Base-by-base conservation (phyloP, 352 stramenopile species). In the Globisporangium cederbergense region DNA sequence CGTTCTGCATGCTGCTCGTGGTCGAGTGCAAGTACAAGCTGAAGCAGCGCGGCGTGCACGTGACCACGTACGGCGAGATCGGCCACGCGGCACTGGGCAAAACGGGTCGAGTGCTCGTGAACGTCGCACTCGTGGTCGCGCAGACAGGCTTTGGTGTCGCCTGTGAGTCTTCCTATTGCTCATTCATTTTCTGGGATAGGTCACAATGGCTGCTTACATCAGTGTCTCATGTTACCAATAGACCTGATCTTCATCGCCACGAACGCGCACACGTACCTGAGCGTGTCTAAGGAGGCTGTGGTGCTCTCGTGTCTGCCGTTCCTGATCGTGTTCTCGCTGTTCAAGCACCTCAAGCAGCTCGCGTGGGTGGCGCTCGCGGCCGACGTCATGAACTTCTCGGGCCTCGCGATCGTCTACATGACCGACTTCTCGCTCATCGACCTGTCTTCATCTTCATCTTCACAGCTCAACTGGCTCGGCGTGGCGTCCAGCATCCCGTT, bases 131-230 rank as follows among this genome's bases (percentile, higher is more conserved):
- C 5, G 85, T 96, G 9, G 78, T 97, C 52, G 91, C 77, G 30
- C 92, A 98, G 73, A 86, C 81, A 7, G 86, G 90, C 13, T 98
- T 98, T 67, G 93, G 83, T 46, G 91, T 91, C 22, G 89, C 90
- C 1, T 98, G 81, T 90, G 70, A 50, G 78, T 73, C 0, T 36
- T 25, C 3, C 5, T 53, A 53, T 36, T 34, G 20, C 10, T 2
- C n/a, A 1, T 9, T 18, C 22, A 32, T 14, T 34, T n/a, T 18
- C 3, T 25, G 22, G 22, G 13, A 22, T 52, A 18, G n/a, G 46
- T 52, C n/a, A 36, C 32, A 36, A 36, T 36, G 4, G 4, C 2
- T 28, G 14, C 46, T 52, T 16, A 51, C 46, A 18, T 28, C 45
- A 20, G 1, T 16, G 47, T 32, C 30, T 34, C 2, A 14, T 30